phyloP scores from a whole-genome alignment of 2,329 filamentous ascomycete genomes.

The Xylogone sp. region DNA sequence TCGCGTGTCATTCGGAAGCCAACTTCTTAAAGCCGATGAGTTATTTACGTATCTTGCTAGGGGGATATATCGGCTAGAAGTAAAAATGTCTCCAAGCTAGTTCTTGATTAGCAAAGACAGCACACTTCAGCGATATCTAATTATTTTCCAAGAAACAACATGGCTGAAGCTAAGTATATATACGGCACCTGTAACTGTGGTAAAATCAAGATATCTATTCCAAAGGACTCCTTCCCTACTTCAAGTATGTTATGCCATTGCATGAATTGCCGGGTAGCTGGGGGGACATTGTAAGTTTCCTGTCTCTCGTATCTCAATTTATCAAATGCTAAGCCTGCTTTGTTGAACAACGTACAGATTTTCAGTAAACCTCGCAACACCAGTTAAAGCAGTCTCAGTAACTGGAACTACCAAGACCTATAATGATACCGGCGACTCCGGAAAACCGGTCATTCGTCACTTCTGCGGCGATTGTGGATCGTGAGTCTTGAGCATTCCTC shows the following conservation, averaged over 20 bases:
- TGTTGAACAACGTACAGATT: background rate
- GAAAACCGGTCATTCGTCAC: slow-evolving; percentile 48
- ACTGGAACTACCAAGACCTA: slow-evolving; percentile 47
- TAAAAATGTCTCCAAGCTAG: too few species aligned
- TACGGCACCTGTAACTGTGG: slow-evolving; percentile 2
- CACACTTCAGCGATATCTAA: background rate
- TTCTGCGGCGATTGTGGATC: slow-evolving; percentile 57
- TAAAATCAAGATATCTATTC: background rate
- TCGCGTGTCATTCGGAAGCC: too few species aligned
- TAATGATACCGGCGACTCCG: slow-evolving; percentile 46
- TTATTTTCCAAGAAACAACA: background rate
- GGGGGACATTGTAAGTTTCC: background rate
- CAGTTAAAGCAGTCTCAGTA: background rate
- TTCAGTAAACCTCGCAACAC: background rate
- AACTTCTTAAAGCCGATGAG: too few species aligned
- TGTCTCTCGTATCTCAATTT: too few species aligned
- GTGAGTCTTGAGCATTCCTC: too few species aligned
- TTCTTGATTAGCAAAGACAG: too few species aligned
- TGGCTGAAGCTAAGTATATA: background rate
- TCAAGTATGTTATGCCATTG: background rate
- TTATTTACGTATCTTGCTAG: too few species aligned
- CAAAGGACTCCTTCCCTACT: background rate
- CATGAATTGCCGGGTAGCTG: background rate
- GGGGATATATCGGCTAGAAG: too few species aligned
- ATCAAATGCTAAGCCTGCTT: background rate